Base-by-base conservation (phyloP, 2,329 filamentous ascomycete species). In the Geosmithia morbida region DNA sequence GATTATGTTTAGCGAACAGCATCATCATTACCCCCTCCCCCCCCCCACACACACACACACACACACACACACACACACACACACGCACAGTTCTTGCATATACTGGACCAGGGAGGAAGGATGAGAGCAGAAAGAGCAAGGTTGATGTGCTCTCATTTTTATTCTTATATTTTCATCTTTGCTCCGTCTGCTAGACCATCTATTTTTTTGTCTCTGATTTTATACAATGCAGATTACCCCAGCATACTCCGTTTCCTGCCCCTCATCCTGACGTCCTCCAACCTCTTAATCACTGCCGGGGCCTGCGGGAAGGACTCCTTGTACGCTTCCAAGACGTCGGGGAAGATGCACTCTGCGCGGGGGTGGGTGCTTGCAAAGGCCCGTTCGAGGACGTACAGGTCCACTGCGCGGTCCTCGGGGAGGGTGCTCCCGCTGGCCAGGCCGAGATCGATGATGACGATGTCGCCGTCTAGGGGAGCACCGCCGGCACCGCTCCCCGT, bases 241-340 rank as follows among this genome's bases (percentile, higher is more conserved):
- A 98, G 62, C 92, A 98, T 98, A 62, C 88, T 97, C 65, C 87
- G 83, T 77, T 98, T 98, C 61, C 92, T 75, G 3, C 92, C 92
- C 62, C 92, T 81, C 81, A 95, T 79, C 60, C 92, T 79, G 44
- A 98, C 92, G 53, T 95, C 90, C 61, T 95, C 88, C 51, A 98
- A 65, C 61, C 82, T 85, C 67, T 79, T 87, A 60, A 98, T 64
- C 19, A 89, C 87, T 18, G 77, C 69, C 49, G 69, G 75, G 0
- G 85, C 84, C 16, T 85, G 85, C 66, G 87, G 88, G 59, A 85
- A 90, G 33, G 75, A 78, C 53, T 75, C 72, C 46, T 68, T 74
- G 66, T 98, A 98, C 2, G 78, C 83, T 48, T 75, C 70, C 18
- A 97, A 66, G 18, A 96, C 72, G 56, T 85, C 77, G 30, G 71